Conservation (phyloP, 1,284 basidiomycete species). For the Trichosporon sp. region DNA sequence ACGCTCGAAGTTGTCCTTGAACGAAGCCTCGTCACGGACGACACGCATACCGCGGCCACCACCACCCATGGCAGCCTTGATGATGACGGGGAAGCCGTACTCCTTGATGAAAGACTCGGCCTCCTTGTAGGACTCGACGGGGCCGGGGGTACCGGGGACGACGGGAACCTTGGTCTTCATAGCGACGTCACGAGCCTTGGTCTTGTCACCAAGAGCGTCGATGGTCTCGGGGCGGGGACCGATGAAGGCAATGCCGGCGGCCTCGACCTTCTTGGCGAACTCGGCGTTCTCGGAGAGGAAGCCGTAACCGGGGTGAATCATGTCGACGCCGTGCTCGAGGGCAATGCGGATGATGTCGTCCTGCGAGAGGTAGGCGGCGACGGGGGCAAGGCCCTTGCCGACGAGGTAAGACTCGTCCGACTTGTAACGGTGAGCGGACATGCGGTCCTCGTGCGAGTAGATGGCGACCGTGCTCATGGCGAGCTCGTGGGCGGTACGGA, state of each 20-base stretch:
- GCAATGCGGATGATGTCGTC: conserved; percentile 96
- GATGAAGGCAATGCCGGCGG: conserved; percentile 95
- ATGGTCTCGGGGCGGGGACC: conserved; percentile 96
- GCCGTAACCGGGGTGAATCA: conserved; percentile 99
- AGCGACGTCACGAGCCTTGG: conserved; percentile 81
- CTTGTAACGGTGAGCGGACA: conserved; percentile 98
- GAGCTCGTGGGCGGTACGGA: conserved; percentile 97
- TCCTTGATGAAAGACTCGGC: conserved; percentile 89
- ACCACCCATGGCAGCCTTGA: conserved; percentile 98
- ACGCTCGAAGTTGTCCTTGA: conserved; percentile 86
- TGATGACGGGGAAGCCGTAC: conserved; percentile 95
- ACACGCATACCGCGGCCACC: conserved; percentile 99
- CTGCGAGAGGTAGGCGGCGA: conserved; percentile 94
- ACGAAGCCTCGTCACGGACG: conserved; percentile 87
- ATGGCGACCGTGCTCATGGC: conserved; percentile 99
- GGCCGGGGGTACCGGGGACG: conserved; percentile 95
- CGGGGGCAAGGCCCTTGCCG: conserved; percentile 91
- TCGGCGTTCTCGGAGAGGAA: conserved; percentile 97
- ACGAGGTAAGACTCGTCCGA: conserved; percentile 99
- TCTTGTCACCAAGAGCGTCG: conserved; percentile 97
- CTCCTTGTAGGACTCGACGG: conserved; percentile 79
- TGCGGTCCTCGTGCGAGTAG: conserved; percentile 94
- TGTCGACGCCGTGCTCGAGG: conserved; percentile 95
- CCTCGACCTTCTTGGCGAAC: conserved; percentile 95
- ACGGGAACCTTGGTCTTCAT: conserved; percentile 90